phyloP scores from a whole-genome alignment of 257 asterid species.

The Phtheirospermum japonicum region DNA sequence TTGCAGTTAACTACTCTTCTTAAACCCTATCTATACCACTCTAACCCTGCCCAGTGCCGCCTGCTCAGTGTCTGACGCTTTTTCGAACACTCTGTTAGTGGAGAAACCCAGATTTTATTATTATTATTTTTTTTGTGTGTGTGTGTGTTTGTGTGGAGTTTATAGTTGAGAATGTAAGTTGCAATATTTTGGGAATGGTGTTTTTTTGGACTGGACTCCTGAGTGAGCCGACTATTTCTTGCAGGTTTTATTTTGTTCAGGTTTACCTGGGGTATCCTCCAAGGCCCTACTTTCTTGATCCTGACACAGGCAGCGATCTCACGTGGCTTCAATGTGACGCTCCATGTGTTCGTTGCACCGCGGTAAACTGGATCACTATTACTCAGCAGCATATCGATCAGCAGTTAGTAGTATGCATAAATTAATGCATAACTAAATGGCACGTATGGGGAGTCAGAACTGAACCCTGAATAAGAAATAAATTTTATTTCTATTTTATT shows the following conservation, averaged over 20 bases:
- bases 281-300: slow-evolving; percentile 93
- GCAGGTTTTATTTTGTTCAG: slow-evolving; percentile 87
- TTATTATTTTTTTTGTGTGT: neutral
- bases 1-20: too few species aligned
- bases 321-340: slow-evolving; percentile 99
- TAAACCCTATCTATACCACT: too few species aligned
- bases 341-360: slow-evolving; percentile 90
- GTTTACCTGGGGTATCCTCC: slow-evolving; percentile 82
- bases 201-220: neutral
- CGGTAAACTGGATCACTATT: slow-evolving; percentile 35
- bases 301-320: slow-evolving; percentile 98
- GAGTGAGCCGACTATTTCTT: slow-evolving; percentile 18
- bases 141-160: neutral
- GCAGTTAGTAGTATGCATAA: too few species aligned
- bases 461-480: too few species aligned
- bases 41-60: too few species aligned
- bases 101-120: neutral
- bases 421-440: too few species aligned
- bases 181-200: neutral
- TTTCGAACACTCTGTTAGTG: too few species aligned
- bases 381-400: slow-evolving; percentile 5
- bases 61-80: too few species aligned
- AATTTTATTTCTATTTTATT: too few species aligned
- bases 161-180: neutral
- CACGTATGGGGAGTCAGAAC: too few species aligned